Conservation (phyloP, 106 monocot genomes). For the Narthecium ossifragum region DNA sequence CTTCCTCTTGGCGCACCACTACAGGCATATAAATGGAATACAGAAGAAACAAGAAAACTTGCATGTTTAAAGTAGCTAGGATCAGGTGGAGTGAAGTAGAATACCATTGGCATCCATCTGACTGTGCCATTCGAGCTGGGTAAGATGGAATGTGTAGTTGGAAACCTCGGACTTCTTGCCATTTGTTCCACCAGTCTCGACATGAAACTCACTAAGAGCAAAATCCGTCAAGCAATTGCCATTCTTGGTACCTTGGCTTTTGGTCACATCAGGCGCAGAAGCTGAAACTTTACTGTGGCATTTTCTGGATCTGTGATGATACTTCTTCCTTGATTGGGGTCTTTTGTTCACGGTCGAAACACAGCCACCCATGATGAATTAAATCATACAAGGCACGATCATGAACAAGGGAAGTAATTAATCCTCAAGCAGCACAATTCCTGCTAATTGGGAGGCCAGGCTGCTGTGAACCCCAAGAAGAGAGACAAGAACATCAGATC, state of each 20-base stretch:
- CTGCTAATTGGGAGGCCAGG: no score
- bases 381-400: neutral
- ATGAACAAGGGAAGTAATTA: no score
- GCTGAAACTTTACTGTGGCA: constrained; percentile 23
- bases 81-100: neutral
- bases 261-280: constrained; percentile 11
- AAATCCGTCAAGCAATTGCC: constrained; percentile 20
- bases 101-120: constrained; percentile 48
- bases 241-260: constrained; percentile 2
- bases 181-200: constrained; percentile 28
- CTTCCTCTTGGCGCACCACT: constrained; percentile 63
- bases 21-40: constrained; percentile 9
- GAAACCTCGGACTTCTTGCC: constrained; percentile 37
- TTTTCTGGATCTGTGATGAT: constrained; percentile 11
- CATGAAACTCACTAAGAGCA: constrained; percentile 24
- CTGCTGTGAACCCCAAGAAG: neutral
- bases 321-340: constrained; percentile 12
- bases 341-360: constrained; percentile 20
- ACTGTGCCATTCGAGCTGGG: constrained; percentile 54
- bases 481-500: no score
- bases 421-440: no score
- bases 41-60: neutral
- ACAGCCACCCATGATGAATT: constrained; percentile 30
- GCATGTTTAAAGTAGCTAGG: neutral
- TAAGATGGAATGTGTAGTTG: constrained; percentile 54